Conservation (phyloP, 179 eudicot genomes). For the Silene coronaria region DNA sequence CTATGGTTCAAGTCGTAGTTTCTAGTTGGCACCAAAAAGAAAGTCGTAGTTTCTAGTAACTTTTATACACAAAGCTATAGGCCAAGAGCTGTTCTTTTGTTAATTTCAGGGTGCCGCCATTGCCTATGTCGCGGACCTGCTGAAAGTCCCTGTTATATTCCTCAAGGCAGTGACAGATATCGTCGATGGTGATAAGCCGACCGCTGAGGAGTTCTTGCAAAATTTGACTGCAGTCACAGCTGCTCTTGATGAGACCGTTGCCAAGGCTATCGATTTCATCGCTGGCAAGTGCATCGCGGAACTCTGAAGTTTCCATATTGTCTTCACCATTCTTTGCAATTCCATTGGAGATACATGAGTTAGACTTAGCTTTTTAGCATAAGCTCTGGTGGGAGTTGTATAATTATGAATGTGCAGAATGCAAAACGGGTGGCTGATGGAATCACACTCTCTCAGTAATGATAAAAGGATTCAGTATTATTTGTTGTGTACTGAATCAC, state of each 20-base stretch:
- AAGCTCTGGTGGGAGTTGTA: slow-evolving; percentile 25
- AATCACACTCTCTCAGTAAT: neutral
- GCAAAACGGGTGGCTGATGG: slow-evolving; percentile 7
- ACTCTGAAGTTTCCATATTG: slow-evolving; percentile 38
- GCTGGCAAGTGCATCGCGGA: slow-evolving; percentile 62
- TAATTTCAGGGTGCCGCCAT: slow-evolving; percentile 86
- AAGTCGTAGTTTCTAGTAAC: neutral
- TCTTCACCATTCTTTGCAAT: slow-evolving; percentile 20
- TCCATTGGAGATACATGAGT: slow-evolving; percentile 11
- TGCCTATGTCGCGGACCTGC: slow-evolving; percentile 82
- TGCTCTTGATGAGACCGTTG: slow-evolving; percentile 57
- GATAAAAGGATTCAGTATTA: slow-evolving; percentile 5
- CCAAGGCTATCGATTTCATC: slow-evolving; percentile 67
- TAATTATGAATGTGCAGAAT: slow-evolving; percentile 17
- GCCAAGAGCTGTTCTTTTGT: neutral
- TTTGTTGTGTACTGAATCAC: neutral
- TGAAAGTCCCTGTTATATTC: slow-evolving; percentile 73
- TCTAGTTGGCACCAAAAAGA: neutral
- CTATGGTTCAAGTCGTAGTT: neutral
- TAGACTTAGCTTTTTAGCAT: slow-evolving; percentile 9
- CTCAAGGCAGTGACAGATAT: slow-evolving; percentile 92
- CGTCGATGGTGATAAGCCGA: slow-evolving; percentile 86
- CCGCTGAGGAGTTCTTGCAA: slow-evolving; percentile 76
- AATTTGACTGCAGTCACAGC: slow-evolving; percentile 70
- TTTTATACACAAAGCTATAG: neutral